Evolutionary conservation across 306 rosid genomes (phyloP).

Genomic region (Fragaria nilgerrensis): DNA sequence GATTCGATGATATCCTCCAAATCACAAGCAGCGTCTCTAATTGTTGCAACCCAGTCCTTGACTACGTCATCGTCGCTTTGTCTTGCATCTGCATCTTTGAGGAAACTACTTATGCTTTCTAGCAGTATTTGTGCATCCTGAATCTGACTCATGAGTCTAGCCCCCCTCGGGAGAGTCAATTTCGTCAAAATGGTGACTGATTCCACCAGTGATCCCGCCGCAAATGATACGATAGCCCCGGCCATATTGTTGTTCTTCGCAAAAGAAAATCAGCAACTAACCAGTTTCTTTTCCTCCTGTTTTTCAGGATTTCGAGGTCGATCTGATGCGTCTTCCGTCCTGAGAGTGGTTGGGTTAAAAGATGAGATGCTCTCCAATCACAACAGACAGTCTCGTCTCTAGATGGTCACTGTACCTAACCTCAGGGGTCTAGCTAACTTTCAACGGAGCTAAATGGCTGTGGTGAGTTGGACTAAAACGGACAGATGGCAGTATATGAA

Average conservation of each 20-base stretch:
- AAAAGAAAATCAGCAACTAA: background rate
- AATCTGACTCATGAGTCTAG: background rate
- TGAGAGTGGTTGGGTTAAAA: too few relatives aligned
- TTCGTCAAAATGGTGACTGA: background rate
- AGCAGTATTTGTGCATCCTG: background rate
- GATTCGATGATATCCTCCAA: slow-evolving; percentile 33
- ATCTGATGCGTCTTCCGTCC: too few relatives aligned
- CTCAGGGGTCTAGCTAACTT: too few relatives aligned
- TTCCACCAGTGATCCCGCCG: background rate
- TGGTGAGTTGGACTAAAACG: too few relatives aligned
- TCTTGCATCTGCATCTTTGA: background rate
- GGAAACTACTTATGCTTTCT: background rate
- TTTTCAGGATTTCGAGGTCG: too few relatives aligned
- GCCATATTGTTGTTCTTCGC: background rate
- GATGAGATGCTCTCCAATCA: too few relatives aligned
- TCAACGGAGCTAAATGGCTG: too few relatives aligned
- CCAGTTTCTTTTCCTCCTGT: too few relatives aligned
- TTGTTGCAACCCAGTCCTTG: background rate
- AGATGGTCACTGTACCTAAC: too few relatives aligned
- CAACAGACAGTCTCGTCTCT: too few relatives aligned
- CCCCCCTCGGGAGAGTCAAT: background rate
- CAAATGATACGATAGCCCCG: background rate
- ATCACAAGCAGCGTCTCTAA: slow-evolving; percentile 1
- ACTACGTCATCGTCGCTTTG: background rate
- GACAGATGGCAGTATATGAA: too few relatives aligned